Percentiles rank a stretch among this genome's conserved stretches.
Conservation (phyloP, 2,329 filamentous ascomycete genomes). For the Botrytis galanthina region DNA sequence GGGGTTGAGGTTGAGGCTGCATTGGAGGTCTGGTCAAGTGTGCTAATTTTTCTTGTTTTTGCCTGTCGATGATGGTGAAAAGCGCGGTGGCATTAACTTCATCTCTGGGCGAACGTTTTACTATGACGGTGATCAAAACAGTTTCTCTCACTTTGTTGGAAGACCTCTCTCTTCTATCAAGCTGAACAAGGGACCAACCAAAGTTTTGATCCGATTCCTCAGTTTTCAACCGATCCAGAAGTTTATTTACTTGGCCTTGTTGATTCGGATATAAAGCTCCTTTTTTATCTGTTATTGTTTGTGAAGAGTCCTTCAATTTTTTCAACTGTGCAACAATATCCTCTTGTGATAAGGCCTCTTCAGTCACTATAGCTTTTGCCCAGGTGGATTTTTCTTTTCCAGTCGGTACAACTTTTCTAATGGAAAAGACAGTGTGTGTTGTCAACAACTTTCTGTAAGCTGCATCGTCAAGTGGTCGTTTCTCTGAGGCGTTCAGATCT, state of each 20-base stretch:
- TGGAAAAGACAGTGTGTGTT: slow-evolving; percentile 29
- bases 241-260: slow-evolving; percentile 33
- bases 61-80: slow-evolving; percentile 28
- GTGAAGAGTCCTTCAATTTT: slow-evolving; percentile 30
- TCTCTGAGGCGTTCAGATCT: slow-evolving; percentile 1
- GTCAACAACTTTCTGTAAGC: slow-evolving; percentile 14
- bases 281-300: slow-evolving; percentile 35
- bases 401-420: slow-evolving; percentile 29
- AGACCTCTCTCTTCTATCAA: slow-evolving; percentile 27
- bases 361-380: slow-evolving; percentile 30
- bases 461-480: slow-evolving; percentile 12
- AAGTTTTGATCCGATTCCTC: slow-evolving; percentile 32
- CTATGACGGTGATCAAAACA: slow-evolving; percentile 33
- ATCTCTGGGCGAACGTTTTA: slow-evolving; percentile 29
- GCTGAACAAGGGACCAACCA: slow-evolving; percentile 36
- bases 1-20: slow-evolving; percentile 1
- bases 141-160: slow-evolving; percentile 30
- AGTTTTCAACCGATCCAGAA: slow-evolving; percentile 33
- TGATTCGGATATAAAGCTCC: slow-evolving; percentile 30
- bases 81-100: slow-evolving; percentile 27
- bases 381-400: slow-evolving; percentile 34
- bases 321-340: slow-evolving; percentile 34
- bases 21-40: slow-evolving; percentile 22
- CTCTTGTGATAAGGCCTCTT: slow-evolving; percentile 33
- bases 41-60: slow-evolving; percentile 22